Conservation (phyloP, 2,329 filamentous ascomycete species). For the Neospermospora avenae region DNA sequence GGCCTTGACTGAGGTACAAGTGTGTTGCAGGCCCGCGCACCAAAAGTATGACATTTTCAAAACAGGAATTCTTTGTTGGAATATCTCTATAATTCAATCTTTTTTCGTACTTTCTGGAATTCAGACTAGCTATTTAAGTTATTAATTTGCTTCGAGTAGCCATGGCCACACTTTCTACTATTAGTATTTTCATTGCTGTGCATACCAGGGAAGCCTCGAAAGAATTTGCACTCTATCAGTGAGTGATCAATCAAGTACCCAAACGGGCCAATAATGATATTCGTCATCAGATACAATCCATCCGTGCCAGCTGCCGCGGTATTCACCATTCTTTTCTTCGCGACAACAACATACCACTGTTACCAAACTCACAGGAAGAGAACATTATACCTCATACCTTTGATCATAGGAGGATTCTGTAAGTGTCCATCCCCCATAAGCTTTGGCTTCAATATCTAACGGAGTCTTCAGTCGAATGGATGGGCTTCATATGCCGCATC, state of each 20-base stretch:
- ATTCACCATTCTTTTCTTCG: constrained; percentile 37
- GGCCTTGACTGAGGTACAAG: constrained; percentile 4
- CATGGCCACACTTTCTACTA: neutral
- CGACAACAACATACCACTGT: constrained; percentile 30
- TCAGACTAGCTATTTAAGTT: neutral
- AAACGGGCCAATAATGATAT: neutral
- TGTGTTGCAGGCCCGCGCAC: neutral
- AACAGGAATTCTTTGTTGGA: neutral
- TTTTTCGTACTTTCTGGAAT: neutral
- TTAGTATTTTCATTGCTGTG: neutral
- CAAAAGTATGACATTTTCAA: neutral
- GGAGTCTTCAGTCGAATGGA: constrained; percentile 36
- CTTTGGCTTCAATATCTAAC: neutral
- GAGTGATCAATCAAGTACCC: neutral
- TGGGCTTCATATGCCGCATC: constrained; percentile 36
- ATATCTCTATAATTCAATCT: neutral
- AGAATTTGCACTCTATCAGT: constrained; percentile 31
- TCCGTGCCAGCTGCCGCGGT: constrained; percentile 42
- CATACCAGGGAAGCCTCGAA: constrained; percentile 20
- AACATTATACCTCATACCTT: constrained; percentile 42
- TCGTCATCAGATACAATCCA: constrained; percentile 40
- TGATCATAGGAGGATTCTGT: constrained; percentile 46
- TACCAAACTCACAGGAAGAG: constrained; percentile 32
- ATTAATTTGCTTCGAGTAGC: neutral
- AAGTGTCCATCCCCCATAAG: constrained; percentile 27